These are phyloP conservation scores for Fomitiporia mediterranea DNA, from an alignment of 1,284 basidiomycete genomes.

Conservation along the genomic window DNA sequence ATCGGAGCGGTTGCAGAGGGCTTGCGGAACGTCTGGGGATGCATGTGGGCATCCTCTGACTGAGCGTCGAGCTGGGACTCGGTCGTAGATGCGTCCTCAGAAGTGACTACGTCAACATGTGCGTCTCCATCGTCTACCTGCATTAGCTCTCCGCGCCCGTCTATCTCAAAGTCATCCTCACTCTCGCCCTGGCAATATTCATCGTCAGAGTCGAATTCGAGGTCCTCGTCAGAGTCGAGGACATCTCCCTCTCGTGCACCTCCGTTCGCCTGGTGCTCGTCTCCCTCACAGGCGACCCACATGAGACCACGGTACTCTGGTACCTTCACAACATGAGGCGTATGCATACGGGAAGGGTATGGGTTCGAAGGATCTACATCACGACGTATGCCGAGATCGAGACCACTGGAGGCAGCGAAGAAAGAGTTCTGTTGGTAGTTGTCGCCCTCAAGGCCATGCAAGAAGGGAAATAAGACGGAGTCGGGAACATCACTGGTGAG, in stretches of 20 bases:
- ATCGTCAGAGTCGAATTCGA: slow-evolving; percentile 24
- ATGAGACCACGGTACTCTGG: slow-evolving; percentile 57
- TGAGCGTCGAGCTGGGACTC: slow-evolving; percentile 33
- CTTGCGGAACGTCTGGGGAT: slow-evolving; percentile 44
- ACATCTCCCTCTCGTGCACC: slow-evolving; percentile 17
- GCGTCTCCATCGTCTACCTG: slow-evolving; percentile 26
- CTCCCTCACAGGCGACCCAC: slow-evolving; percentile 71
- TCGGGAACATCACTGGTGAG: slow-evolving; percentile 68
- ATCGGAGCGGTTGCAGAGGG: slow-evolving; percentile 26
- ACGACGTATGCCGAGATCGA: slow-evolving; percentile 22
- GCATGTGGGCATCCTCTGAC: slow-evolving; percentile 41
- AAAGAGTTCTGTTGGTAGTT: slow-evolving; percentile 74
- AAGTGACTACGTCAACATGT: slow-evolving; percentile 25
- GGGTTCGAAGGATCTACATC: not conserved
- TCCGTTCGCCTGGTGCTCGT: slow-evolving; percentile 27
- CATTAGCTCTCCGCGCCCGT: slow-evolving; percentile 19
- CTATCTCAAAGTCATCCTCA: slow-evolving; percentile 26
- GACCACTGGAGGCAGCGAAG: slow-evolving; percentile 46
- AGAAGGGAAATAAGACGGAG: slow-evolving; percentile 75
- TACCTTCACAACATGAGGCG: slow-evolving; percentile 31
- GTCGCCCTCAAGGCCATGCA: slow-evolving; percentile 77
- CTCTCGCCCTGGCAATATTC: slow-evolving; percentile 24
- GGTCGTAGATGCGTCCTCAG: slow-evolving; percentile 29
- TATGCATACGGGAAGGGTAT: slow-evolving; percentile 7
- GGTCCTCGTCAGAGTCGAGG: slow-evolving; percentile 21